phyloP scores from a whole-genome alignment of 1,284 basidiomycete species.

The Lignosus rhinocerotis region DNA sequence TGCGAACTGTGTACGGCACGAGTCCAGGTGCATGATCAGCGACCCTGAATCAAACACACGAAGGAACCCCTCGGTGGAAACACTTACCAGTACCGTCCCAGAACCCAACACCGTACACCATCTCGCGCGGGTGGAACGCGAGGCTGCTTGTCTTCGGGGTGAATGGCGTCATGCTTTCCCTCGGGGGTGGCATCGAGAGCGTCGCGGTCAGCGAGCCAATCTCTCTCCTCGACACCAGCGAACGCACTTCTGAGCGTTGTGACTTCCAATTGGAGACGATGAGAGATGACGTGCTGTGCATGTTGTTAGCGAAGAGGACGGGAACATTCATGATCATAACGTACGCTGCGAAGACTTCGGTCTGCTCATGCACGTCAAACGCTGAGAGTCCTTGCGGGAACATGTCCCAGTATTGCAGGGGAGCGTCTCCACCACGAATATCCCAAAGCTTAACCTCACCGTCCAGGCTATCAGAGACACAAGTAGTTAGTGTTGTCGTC shows the following conservation, averaged over 20 bases:
- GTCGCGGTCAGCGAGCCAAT: slow-evolving; percentile 60
- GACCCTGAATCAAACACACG: neutral
- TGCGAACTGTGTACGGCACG: slow-evolving; percentile 37
- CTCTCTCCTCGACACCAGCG: slow-evolving; percentile 42
- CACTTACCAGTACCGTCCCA: slow-evolving; percentile 70
- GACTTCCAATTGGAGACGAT: slow-evolving; percentile 58
- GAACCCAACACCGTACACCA: slow-evolving; percentile 74
- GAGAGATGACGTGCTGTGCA: slow-evolving; percentile 60
- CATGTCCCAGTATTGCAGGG: slow-evolving; percentile 67
- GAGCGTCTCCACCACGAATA: slow-evolving; percentile 66
- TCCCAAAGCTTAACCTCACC: slow-evolving; percentile 96
- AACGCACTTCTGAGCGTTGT: slow-evolving; percentile 63
- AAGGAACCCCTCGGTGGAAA: neutral
- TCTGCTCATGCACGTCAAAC: slow-evolving; percentile 86
- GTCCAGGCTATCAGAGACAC: slow-evolving; percentile 62
- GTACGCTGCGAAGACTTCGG: slow-evolving; percentile 87
- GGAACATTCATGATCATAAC: slow-evolving; percentile 33
- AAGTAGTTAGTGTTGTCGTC: neutral
- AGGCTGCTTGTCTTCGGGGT: slow-evolving; percentile 65
- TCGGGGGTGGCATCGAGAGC: slow-evolving; percentile 51
- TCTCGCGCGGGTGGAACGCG: slow-evolving; percentile 78
- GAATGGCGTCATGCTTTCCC: slow-evolving; percentile 55
- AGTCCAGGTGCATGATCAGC: slow-evolving; percentile 6
- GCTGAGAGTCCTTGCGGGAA: slow-evolving; percentile 77
- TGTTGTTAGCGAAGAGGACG: neutral